Conservation (phyloP, 805 yeast genomes). For the Jamesozyma piceae region DNA sequence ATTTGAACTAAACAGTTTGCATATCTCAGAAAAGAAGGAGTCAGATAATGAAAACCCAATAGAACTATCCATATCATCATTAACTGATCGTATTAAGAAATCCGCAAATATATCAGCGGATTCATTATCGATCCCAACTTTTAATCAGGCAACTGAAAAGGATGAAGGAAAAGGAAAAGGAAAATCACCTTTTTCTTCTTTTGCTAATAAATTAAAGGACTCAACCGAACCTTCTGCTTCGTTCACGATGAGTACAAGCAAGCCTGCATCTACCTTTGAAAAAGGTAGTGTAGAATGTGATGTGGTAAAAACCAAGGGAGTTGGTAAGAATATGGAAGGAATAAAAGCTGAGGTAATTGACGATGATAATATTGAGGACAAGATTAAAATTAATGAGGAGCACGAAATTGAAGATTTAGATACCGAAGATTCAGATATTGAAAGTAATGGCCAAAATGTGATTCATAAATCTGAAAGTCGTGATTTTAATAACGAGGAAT, state of each 20-base stretch:
- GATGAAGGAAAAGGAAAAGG: slow-evolving; percentile 1
- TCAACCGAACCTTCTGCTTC: slow-evolving; percentile 6
- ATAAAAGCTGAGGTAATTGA: not conserved
- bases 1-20: not conserved
- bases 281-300: not conserved
- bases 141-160: not conserved
- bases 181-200: slow-evolving; percentile 22
- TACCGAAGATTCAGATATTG: too few species aligned
- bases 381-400: not conserved
- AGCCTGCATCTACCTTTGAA: slow-evolving; percentile 1
- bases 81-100: slow-evolving; percentile 24
- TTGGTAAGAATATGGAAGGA: not conserved
- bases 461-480: too few species aligned
- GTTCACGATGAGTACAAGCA: not conserved
- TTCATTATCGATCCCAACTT: slow-evolving; percentile 1
- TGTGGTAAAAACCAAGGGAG: too few species aligned
- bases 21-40: not conserved
- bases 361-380: not conserved
- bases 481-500: too few species aligned
- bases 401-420: not conserved
- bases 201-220: slow-evolving; percentile 14
- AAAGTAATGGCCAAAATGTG: too few species aligned
- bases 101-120: slow-evolving; percentile 17
- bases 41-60: not conserved
- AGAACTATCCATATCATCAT: slow-evolving; percentile 12